Evolutionary conservation across 257 asterid genomes (phyloP).

Genomic region (Plantago ovata): DNA sequence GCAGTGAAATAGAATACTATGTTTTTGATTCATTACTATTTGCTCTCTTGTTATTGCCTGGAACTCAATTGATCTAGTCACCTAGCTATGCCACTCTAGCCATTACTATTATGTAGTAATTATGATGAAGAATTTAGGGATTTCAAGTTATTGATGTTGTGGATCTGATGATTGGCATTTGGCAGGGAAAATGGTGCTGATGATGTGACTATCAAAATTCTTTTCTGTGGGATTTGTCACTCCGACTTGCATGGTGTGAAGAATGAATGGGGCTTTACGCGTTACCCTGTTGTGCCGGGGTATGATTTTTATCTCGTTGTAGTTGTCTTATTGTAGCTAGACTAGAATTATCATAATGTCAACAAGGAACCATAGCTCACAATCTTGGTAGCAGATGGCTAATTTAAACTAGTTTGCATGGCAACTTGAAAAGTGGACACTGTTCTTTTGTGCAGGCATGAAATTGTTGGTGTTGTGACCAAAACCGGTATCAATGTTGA

Average conservation of each 20-base stretch:
- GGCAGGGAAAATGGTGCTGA: constrained; percentile 35
- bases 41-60: too few species aligned
- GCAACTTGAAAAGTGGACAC: not conserved
- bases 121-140: too few species aligned
- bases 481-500: constrained; percentile 42
- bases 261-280: constrained; percentile 43
- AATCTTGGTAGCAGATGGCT: too few species aligned
- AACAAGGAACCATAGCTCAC: not conserved
- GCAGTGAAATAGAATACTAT: too few species aligned
- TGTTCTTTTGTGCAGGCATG: constrained; percentile 44
- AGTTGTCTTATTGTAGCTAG: not conserved
- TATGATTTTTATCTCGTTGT: constrained; percentile 14
- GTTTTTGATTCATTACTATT: too few species aligned
- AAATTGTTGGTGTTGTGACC: constrained; percentile 56
- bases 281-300: constrained; percentile 49
- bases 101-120: too few species aligned
- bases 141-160: too few species aligned
- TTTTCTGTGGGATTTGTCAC: constrained; percentile 45
- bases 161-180: too few species aligned
- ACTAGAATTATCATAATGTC: not conserved
- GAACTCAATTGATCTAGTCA: too few species aligned
- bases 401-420: not conserved
- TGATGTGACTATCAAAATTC: constrained; percentile 41
- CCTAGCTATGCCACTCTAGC: too few species aligned
- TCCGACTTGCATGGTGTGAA: constrained; percentile 34